Evolutionary conservation across 2,329 filamentous ascomycete genomes (phyloP), one percentile per base, ranked within the genome.

Genomic region (Drechslera avenae): DNA sequence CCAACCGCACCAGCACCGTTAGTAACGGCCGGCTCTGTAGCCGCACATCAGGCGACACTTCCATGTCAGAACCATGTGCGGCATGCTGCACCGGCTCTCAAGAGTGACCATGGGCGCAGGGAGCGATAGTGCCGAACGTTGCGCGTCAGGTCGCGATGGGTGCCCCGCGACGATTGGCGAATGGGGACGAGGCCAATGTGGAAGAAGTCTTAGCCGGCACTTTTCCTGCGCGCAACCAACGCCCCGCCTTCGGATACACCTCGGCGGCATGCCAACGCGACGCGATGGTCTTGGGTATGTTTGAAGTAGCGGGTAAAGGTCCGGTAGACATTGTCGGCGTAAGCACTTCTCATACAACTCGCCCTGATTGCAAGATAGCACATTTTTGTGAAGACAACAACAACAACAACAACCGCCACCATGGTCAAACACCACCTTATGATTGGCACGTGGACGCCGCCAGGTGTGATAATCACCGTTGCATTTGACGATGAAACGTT

Each of bases 401-500:
- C n/a, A n/a, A n/a, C n/a, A n/a, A n/a, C n/a, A n/a, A 26, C 37
- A 31, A 37, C 36, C 23, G 39, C 37, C 58, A 58, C 36, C 33
- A 69, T 67, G 67, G 93, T 93, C 87, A 86, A 89, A 70, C 91
- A 96, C 73, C 90, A 95, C 78, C 81, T 96, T 71, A 94, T 96
- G 89, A 86, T 93, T 68, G 91, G 91, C 57, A 96, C 91, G 47
- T 96, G 91, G 90, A 93, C 90, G 54, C 89, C 88, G 51, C 91
- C 91, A 47, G 91, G 90, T 39, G 89, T 90, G 72, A 94, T 96
- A 67, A 94, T 94, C 75, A 95, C 90, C 0, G 87, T 96, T 53
- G 84, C 87, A 54, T 96, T 96, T 70, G 89, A 96, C 76, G 90
- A 93, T 62, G 88, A 92, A 74, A 85, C 84, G 32, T 78, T 91